phyloP scores from a whole-genome alignment of 192 early-diverging fungal genomes.

The Dissophora globulifera region DNA sequence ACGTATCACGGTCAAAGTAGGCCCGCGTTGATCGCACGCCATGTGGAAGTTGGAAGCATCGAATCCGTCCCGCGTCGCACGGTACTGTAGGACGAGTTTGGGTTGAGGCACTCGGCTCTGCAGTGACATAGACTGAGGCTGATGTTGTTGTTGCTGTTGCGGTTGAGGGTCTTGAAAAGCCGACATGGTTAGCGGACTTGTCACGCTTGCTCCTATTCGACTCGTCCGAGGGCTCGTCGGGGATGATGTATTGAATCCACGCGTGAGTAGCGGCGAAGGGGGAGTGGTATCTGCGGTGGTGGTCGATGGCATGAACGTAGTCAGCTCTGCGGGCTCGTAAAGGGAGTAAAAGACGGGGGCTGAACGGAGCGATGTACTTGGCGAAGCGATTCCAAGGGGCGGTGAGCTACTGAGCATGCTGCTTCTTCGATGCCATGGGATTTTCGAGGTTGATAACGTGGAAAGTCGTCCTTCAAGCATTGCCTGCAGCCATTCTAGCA shows the following conservation, averaged over 20 bases:
- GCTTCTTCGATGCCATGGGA: not conserved
- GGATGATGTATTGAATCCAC: slow-evolving; percentile 1
- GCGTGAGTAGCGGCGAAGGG: slow-evolving; percentile 3
- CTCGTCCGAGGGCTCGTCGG: not conserved
- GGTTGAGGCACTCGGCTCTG: not conserved
- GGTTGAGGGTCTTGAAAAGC: not conserved
- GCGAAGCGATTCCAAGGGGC: not conserved
- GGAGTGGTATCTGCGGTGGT: too few relatives aligned
- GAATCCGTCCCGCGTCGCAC: slow-evolving; percentile 43
- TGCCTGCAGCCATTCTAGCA: slow-evolving; percentile 30
- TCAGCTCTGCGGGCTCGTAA: too few relatives aligned
- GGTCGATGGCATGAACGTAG: too few relatives aligned
- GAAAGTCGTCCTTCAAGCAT: not conserved
- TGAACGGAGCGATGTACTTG: not conserved
- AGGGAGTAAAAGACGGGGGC: not conserved
- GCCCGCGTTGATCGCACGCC: slow-evolving; percentile 47
- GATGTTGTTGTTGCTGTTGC: not conserved
- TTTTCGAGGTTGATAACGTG: not conserved
- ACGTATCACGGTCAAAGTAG: slow-evolving; percentile 37
- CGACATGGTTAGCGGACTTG: not conserved
- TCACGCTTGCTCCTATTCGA: not conserved
- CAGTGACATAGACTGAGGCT: not conserved
- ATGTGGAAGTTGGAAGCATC: slow-evolving; percentile 41
- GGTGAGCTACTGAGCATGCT: not conserved
- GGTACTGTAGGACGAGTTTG: slow-evolving; percentile 31